Base-by-base conservation (phyloP, 2,329 filamentous ascomycete genomes). In the Sporothrix pseudoabietina region DNA sequence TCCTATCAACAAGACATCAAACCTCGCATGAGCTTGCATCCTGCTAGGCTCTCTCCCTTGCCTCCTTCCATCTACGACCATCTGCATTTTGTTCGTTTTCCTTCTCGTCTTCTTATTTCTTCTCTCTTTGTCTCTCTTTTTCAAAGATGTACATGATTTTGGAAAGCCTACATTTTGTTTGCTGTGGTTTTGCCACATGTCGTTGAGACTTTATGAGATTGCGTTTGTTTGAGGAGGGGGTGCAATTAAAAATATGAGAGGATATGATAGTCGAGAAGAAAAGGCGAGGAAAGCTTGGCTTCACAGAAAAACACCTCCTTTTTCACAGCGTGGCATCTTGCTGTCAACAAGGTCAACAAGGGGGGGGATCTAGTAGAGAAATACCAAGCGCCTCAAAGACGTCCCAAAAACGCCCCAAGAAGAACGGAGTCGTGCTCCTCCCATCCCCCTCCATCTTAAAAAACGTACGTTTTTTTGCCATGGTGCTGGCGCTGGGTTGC, bases 381-480 rank as follows among this genome's bases (percentile, higher is more conserved):
- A 4, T 3, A 49, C 35, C 35, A 44, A 49, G 44, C 19, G 44
- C 14, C 44, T 9, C 41, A 44, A 44, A 41, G 39, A 47, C 41
- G 8, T 12, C 41, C 14, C 14, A 47, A 14, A 12, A 49, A 12
- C 10, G 10, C 12, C 44, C 14, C 44, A 49, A 54, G 3, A 16
- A n/a, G n/a, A 52, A 30, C 41, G 41, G 63, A 68, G 63, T 4
- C 19, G 35, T 49, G 7, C 14, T 32, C 12, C 41, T 52, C 52
- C 41, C 22, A 47, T 32, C 12, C 22, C 7, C 6, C 26, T 19
- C 8, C 44, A 49, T 39, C n/a, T 47, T n/a, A 65, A 52, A 69
- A 69, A 69, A 69, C 47, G 66, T 69, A 69, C 47, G 66, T 54
- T 69, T 54, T 52, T 52, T 68, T 41, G 30, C 47, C 26, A 39